These are phyloP conservation scores for Falciphora oryzae DNA, from an alignment of 2,329 filamentous ascomycete genomes.

Conservation along the genomic window DNA sequence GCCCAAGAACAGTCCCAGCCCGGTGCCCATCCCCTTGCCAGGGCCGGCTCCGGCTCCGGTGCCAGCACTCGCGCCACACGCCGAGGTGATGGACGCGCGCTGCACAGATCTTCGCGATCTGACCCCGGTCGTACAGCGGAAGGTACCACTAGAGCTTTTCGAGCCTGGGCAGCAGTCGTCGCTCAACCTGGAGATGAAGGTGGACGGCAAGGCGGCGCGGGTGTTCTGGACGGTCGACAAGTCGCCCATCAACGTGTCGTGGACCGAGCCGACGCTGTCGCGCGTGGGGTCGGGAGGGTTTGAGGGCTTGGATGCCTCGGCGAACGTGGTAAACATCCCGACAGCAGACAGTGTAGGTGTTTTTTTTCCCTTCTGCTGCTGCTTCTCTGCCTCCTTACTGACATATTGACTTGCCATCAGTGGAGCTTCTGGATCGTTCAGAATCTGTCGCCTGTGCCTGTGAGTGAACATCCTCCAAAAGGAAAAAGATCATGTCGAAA, in stretches of 20 bases:
- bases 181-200: slow-evolving; percentile 1
- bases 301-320: slow-evolving; percentile 19
- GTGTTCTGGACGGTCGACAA: slow-evolving; percentile 23
- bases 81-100: not conserved
- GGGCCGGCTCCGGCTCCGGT: no score
- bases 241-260: slow-evolving; percentile 26
- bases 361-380: not conserved
- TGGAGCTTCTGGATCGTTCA: slow-evolving; percentile 29
- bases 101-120: slow-evolving; percentile 17
- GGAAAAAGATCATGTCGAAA: no score
- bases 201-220: slow-evolving; percentile 16
- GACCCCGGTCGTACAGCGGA: slow-evolving; percentile 18
- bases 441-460: slow-evolving; percentile 16
- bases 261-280: slow-evolving; percentile 28
- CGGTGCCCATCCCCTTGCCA: no score
- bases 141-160: slow-evolving; percentile 16
- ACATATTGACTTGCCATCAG: slow-evolving; percentile 14
- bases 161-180: slow-evolving; percentile 3
- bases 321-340: slow-evolving; percentile 15
- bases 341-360: slow-evolving; percentile 8
- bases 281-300: slow-evolving; percentile 21
- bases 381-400: not conserved
- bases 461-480: slow-evolving; percentile 8
- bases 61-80: no score
- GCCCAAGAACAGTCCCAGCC: no score